Evolutionary conservation across 139 green algal species (phyloP), one percentile per base, ranked within the genome.

Genomic region (Ostreobium quekettii): DNA sequence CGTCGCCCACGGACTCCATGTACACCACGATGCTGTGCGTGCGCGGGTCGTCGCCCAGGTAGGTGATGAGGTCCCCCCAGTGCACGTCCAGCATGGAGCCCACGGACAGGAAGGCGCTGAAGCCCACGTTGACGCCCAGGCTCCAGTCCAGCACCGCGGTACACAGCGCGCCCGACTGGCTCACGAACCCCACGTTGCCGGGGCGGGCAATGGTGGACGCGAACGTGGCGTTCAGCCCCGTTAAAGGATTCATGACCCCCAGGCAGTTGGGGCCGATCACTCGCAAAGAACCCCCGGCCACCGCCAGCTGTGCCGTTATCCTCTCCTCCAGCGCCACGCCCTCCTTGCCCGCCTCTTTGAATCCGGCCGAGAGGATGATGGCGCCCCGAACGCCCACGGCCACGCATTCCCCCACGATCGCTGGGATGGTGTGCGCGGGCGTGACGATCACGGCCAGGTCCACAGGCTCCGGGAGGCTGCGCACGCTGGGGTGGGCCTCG

Each of bases 11-110:
- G 7, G 61, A 57, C 31, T 68, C 61, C 61, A 68, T 68, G 36
- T 68, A 68, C 49, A 68, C 53, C 36, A 68, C 61, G 26, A 68
- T 68, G 61, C 61, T 68, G 61, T 68, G 61, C 36, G 61, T 68
- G 4, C 61, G 35, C 5, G 61, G 61, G 36, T 68, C 61, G 42
- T 68, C 61, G 8, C 61, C 61, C 26, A 68, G 42, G 36, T 56
- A 68, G 42, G 49, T 57, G 36, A 68, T 68, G 37, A 68, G 42
- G 53, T 68, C 61, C 36, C 61, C 61, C 61, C 61, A 68, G 35
- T 68, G 31, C 8, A 68, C 61, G 35, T 68, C 61, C 35, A 68
- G 26, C 61, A 68, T 68, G 35, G 61, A 68, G 8, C 61, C 61
- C 22, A 68, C 42, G 5, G 61, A 68, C 8, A 68, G 37, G 31